Conservation (phyloP, 192 early-diverging fungal genomes). For the Backusella parvicylindrica region DNA sequence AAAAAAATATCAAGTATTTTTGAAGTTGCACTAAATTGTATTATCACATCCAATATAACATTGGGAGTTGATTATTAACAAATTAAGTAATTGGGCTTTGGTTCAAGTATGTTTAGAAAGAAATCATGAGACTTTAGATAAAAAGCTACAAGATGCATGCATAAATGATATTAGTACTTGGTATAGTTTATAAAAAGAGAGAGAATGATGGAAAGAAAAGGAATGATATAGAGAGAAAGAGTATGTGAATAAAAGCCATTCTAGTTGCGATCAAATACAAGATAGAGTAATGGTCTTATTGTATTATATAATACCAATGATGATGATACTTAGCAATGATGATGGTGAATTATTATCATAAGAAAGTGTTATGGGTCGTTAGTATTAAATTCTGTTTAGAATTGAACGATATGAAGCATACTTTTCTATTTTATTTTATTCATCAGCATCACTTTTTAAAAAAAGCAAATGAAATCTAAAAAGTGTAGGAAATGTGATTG, state of each 20-base stretch:
- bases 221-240: neutral
- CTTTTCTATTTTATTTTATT: slow-evolving; percentile 1
- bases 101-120: neutral
- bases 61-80: neutral
- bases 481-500: neutral
- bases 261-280: neutral
- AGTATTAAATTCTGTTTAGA: slow-evolving; percentile 4
- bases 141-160: neutral
- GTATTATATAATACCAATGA: neutral
- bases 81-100: neutral
- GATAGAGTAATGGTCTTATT: neutral
- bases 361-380: slow-evolving; percentile 5
- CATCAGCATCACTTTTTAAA: neutral
- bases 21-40: neutral
- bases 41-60: neutral
- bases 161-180: neutral
- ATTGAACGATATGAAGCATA: slow-evolving; percentile 7
- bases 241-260: neutral
- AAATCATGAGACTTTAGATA: neutral
- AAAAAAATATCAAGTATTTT: neutral
- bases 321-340: neutral
- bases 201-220: neutral
- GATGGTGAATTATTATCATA: too few species aligned
- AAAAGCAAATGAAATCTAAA: neutral
- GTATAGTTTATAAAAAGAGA: neutral